phyloP scores from a whole-genome alignment of 2,329 filamentous ascomycete species.

The Simplicillium aogashimaense region DNA sequence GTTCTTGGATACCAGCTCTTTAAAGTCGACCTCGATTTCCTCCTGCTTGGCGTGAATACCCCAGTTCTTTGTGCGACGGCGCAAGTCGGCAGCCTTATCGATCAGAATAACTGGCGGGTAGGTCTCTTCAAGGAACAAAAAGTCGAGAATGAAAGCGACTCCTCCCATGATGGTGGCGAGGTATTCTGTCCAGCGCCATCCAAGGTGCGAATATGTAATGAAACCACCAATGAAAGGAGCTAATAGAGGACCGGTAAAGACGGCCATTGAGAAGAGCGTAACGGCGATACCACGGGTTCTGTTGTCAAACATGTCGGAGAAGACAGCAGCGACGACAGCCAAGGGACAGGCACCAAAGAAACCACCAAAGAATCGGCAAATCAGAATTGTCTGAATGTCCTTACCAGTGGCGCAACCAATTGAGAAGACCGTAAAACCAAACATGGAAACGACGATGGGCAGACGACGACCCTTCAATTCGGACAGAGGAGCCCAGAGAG shows the following conservation, averaged over 20 bases:
- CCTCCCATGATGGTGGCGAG: conserved; percentile 54
- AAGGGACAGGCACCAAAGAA: conserved; percentile 63
- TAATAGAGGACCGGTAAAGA: conserved; percentile 58
- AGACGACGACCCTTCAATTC: conserved; percentile 60
- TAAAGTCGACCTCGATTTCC: conserved; percentile 58
- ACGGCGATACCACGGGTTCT: conserved; percentile 42
- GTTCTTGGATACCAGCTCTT: conserved; percentile 55
- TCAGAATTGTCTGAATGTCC: conserved; percentile 58
- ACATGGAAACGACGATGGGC: conserved; percentile 51
- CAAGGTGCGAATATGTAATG: conserved; percentile 50
- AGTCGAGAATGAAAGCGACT: conserved; percentile 45
- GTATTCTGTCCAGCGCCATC: conserved; percentile 69
- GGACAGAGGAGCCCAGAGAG: conserved; percentile 62
- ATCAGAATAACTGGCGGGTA: conserved; percentile 60
- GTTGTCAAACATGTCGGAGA: conserved; percentile 64
- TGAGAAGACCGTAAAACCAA: conserved; percentile 61
- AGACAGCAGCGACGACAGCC: conserved; percentile 60
- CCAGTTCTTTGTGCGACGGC: conserved; percentile 57
- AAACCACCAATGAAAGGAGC: conserved; percentile 63
- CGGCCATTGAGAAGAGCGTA: conserved; percentile 32
- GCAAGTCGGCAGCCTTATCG: conserved; percentile 49
- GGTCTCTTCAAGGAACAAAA: conserved; percentile 58
- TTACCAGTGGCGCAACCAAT: conserved; percentile 55
- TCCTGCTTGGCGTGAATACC: conserved; percentile 63
- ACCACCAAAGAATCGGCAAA: conserved; percentile 65